phyloP scores from a whole-genome alignment of 352 stramenopile species.

The Phytophthora fragariaefolia region DNA sequence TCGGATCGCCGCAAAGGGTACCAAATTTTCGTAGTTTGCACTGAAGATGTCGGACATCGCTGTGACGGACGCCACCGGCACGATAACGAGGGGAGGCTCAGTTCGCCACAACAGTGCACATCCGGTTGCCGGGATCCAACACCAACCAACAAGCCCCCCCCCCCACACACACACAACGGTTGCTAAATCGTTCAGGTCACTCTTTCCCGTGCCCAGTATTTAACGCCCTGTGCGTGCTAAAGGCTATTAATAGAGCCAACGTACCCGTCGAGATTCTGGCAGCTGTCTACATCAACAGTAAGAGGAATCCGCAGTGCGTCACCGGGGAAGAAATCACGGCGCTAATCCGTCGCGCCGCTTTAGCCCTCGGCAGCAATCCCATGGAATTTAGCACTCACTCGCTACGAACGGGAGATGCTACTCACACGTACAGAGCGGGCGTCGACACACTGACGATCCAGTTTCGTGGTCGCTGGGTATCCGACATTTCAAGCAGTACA shows the following conservation, averaged over 20 bases:
- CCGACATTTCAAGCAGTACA: conserved; percentile 22
- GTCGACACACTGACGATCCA: too few relatives aligned
- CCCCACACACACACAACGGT: conserved; percentile 1
- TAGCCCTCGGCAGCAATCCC: too few relatives aligned
- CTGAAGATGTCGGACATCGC: background rate
- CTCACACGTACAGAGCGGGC: too few relatives aligned
- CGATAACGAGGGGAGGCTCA: background rate
- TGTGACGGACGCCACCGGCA: background rate
- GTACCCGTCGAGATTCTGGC: background rate
- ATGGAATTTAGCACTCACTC: too few relatives aligned
- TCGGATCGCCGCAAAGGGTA: conserved; percentile 2
- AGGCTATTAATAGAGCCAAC: background rate
- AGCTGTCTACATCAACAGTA: conserved; percentile 1
- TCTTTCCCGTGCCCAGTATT: conserved; percentile 12
- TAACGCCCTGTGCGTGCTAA: background rate
- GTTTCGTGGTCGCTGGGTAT: background rate
- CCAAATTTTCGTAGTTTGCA: conserved; percentile 11
- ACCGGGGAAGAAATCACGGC: background rate
- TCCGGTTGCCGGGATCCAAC: conserved; percentile 10
- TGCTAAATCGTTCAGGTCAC: conserved; percentile 9
- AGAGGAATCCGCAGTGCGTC: background rate
- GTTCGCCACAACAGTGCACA: conserved; percentile 5
- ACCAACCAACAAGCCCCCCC: conserved; percentile 1
- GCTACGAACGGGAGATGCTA: too few relatives aligned
- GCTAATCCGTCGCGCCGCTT: too few relatives aligned